Base-by-base conservation (phyloP, 768 basidiomycete species). In the Phlebiopsis gigantea region DNA sequence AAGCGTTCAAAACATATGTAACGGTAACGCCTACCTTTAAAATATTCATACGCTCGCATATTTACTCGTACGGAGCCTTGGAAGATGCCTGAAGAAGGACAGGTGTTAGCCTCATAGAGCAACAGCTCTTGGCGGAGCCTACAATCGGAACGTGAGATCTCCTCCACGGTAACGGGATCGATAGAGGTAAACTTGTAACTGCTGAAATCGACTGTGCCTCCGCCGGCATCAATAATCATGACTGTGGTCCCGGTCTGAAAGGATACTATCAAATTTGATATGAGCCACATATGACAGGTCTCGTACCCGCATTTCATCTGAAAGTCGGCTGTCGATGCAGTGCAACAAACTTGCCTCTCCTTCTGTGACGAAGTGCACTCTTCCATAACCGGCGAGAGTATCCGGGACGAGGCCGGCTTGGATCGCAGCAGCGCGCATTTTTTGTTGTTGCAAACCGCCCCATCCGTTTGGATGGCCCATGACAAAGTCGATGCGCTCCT, bases 391-490 rank as follows among this genome's bases (percentile, higher is more conserved):
- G 12, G 68, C 68, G 1, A 62, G 55, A 0, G 67, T 72, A 50
- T 77, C 67, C 0, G 75, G 68, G 9, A 86, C 68, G 22, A 87
- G 72, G 6, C 79, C 78, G 0, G 81, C 84, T n/a, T 65, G 57
- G 0, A 78, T 68, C 0, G 81, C 81, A 1, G 84, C 84, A 21
- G 67, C 65, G 2, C 84, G 77, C 70, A 86, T 81, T 62, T 77
- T 71, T 19, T 68, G 69, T 59, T 86, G 85, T 61, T 87, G 84
- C 1, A 65, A 66, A 0, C 81, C 81, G 58, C 79, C 83, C 84
- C 84, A 87, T 0, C 81, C 83, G 61, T 85, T 85, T 4, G 84
- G 84, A 61, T 85, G 84, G 0, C 77, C 77, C 14, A 86, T 72
- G 4, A 87, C 73, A 57, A 77, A 81, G 25, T 82, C 75, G 26